Evolutionary conservation across 768 basidiomycete genomes (phyloP), one percentile per base, ranked within the genome.

Genomic region (Hysterangium stoloniferum): DNA sequence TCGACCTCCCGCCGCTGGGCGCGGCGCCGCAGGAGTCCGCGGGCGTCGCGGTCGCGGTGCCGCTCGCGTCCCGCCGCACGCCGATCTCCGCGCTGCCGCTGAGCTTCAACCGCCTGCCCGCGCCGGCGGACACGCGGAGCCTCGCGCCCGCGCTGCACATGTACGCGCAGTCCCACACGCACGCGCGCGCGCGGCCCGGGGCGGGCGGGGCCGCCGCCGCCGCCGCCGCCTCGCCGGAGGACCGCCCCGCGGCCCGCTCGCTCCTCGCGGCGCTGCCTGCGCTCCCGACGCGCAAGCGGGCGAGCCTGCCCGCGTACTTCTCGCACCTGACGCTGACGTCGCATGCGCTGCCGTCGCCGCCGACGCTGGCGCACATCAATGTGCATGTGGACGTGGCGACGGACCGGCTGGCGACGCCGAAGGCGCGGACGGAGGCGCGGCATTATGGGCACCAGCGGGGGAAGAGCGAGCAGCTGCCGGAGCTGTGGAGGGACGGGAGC

Each of bases 221-320:
- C n/a, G n/a, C n/a, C n/a, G n/a, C n/a, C n/a, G n/a, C n/a, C n/a
- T n/a, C 48, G 57, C 57, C 19, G 55, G 54, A 17, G 58, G 53
- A 45, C 64, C 35, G 56, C 67, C 54, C 63, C 34, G 15, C 22
- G 25, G 17, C 19, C 32, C 37, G 42, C 36, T 41, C 37, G n/a
- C 48, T 13, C 6, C 37, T 13, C 15, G 19, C 47, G 60, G 62
- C 29, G 28, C 55, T 64, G 58, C 54, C 68, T 55, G 73, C 68
- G 62, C 47, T 22, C 20, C 73, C 70, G 52, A 71, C 66, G 58
- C 80, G 78, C 58, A 84, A 80, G 63, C 82, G 85, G 62, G 79
- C 80, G 38, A 83, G 80, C 62, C 75, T 88, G 25, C 85, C 85
- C 19, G 77, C 82, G 17, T 85, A 79, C 65, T 88, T 88, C 63